Percentiles rank a stretch among this genome's conserved stretches.
phyloP scores from a whole-genome alignment of 2,329 filamentous ascomycete genomes.

The Parafenestella ontariensis region DNA sequence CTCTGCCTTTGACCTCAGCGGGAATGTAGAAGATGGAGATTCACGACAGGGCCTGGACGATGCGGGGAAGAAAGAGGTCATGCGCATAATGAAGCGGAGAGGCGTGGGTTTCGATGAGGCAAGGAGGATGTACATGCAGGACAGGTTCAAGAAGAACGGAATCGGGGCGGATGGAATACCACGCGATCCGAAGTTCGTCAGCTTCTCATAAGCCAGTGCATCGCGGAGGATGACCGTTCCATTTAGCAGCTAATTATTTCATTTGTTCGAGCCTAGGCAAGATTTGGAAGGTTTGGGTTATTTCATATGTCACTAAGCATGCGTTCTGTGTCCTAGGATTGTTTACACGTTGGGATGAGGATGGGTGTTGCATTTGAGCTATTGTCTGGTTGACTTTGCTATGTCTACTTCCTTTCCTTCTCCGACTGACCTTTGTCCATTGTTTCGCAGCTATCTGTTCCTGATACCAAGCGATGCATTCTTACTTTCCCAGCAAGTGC shows the following conservation, averaged over 20 bases:
- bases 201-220: conserved; percentile 67
- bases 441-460: not conserved
- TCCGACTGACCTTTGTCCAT: not conserved
- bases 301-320: not conserved
- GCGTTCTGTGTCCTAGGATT: not conserved
- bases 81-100: conserved; percentile 87
- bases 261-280: conserved; percentile 5
- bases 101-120: conserved; percentile 90
- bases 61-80: conserved; percentile 78
- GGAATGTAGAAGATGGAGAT: conserved; percentile 83
- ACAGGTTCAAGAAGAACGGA: conserved; percentile 82
- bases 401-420: not conserved
- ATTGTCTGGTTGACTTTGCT: not conserved
- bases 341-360: not conserved
- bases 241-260: conserved; percentile 6
- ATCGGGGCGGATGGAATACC: conserved; percentile 89
- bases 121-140: conserved; percentile 82
- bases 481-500: not conserved
- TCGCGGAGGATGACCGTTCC: not conserved
- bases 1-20: conserved; percentile 79
- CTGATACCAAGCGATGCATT: conserved; percentile 1
- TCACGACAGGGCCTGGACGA: conserved; percentile 81
- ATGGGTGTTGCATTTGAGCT: not conserved
- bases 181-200: conserved; percentile 93
- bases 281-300: not conserved